Conservation (phyloP, 2,329 filamentous ascomycete genomes). For the Pseudogymnoascus sp. region DNA sequence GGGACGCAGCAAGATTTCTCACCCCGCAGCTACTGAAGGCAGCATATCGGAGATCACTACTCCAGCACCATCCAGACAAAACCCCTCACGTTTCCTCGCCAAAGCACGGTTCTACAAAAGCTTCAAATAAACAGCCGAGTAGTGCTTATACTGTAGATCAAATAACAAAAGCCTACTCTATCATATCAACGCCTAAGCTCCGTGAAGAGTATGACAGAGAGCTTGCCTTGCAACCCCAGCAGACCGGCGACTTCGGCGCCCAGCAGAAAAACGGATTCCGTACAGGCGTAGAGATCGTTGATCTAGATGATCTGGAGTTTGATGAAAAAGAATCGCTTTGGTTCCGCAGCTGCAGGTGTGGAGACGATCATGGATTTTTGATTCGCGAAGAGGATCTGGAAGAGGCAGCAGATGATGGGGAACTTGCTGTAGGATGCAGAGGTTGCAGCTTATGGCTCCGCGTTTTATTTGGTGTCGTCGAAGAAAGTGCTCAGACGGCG, state of each 20-base stretch:
- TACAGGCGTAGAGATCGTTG: slow-evolving; percentile 54
- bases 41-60: slow-evolving; percentile 56
- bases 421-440: slow-evolving; percentile 54
- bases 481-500: slow-evolving; percentile 18
- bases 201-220: slow-evolving; percentile 46
- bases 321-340: slow-evolving; percentile 42
- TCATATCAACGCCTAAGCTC: slow-evolving; percentile 42
- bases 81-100: slow-evolving; percentile 19
- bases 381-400: slow-evolving; percentile 52
- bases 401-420: slow-evolving; percentile 47
- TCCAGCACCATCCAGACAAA: slow-evolving; percentile 60
- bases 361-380: slow-evolving; percentile 51
- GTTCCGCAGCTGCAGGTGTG: slow-evolving; percentile 54
- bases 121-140: slow-evolving; percentile 20
- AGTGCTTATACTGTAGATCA: slow-evolving; percentile 50
- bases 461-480: slow-evolving; percentile 53
- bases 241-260: slow-evolving; percentile 16
- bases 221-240: slow-evolving; percentile 31
- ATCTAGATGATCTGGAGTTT: slow-evolving; percentile 54
- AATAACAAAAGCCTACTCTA: slow-evolving; percentile 50
- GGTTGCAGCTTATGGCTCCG: slow-evolving; percentile 60
- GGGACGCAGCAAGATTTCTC: slow-evolving; percentile 38
- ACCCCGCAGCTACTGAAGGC: slow-evolving; percentile 45
- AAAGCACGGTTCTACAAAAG: slow-evolving; percentile 9
- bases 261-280: slow-evolving; percentile 33